A percentile compares a stretch with the other conserved stretches of the same genome.
These are phyloP conservation scores for Diutina ranongensis DNA, from an alignment of 1,139 yeast species.

Conservation along the genomic window DNA sequence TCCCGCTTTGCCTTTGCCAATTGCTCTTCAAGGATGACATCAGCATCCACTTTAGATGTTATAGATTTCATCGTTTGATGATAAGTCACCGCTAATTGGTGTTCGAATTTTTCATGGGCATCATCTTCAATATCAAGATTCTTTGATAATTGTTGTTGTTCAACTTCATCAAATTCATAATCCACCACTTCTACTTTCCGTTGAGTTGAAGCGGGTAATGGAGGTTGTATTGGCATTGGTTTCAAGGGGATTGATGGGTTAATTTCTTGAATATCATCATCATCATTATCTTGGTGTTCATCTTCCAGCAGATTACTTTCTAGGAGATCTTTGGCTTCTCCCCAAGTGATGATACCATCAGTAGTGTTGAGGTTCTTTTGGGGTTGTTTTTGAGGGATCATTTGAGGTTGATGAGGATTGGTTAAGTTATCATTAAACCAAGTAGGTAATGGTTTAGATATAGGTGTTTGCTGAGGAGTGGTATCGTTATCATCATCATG, in stretches of 20 bases:
- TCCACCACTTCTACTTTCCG: conserved; percentile 22
- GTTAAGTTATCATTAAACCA: conserved; percentile 20
- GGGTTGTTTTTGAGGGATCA: conserved; percentile 8
- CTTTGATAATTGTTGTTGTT: conserved; percentile 53
- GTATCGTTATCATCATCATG: background rate
- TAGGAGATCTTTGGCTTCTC: conserved; percentile 27
- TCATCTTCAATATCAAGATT: conserved; percentile 58
- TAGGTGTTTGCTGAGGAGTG: background rate
- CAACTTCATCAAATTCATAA: conserved; percentile 66
- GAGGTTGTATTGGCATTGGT: background rate
- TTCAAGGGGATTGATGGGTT: background rate
- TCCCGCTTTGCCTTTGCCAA: conserved; percentile 52
- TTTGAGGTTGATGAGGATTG: conserved; percentile 9
- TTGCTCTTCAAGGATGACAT: conserved; percentile 43
- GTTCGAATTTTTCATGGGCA: conserved; percentile 58
- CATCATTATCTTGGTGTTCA: conserved; percentile 9
- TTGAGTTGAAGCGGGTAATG: background rate
- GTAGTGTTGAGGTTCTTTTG: conserved; percentile 16
- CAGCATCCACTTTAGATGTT: conserved; percentile 35
- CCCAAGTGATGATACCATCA: conserved; percentile 41
- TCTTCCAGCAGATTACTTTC: conserved; percentile 9
- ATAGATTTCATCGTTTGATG: conserved; percentile 9
- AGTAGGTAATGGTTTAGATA: conserved; percentile 14
- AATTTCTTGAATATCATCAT: conserved; percentile 9
- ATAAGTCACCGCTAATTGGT: conserved; percentile 22